Percentiles rank a stretch among this genome's conserved stretches.
These are phyloP conservation scores for Thermothielavioides terrestris DNA, from an alignment of 495 filamentous ascomycete genomes.

Conservation along the genomic window DNA sequence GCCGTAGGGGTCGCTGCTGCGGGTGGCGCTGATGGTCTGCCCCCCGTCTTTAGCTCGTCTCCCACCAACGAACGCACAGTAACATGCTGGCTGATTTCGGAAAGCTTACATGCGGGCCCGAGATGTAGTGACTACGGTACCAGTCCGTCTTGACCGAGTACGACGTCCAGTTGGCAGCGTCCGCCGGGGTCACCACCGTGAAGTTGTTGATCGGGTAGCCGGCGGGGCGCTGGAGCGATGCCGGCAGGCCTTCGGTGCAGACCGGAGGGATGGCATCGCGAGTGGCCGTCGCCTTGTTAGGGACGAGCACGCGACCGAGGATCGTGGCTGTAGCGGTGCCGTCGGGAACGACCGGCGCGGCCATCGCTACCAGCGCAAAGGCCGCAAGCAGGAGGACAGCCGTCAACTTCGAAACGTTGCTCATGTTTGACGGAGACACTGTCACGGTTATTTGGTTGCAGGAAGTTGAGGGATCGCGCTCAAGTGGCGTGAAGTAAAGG, in stretches of 20 bases:
- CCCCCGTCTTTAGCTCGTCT: no score
- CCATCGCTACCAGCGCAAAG: neutral
- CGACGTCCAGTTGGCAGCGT: constrained; percentile 5
- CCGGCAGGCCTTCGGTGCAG: constrained; percentile 17
- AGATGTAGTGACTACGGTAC: constrained; percentile 17
- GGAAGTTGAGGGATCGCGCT: no score
- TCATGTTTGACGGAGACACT: neutral
- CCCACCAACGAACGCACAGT: no score
- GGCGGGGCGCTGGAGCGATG: constrained; percentile 3
- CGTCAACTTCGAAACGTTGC: neutral
- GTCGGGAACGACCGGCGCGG: neutral
- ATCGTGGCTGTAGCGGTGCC: neutral
- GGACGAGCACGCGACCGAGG: neutral
- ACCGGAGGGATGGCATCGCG: constrained; percentile 1
- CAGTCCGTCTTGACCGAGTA: constrained; percentile 16
- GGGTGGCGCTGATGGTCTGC: constrained; percentile 15
- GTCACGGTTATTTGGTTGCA: neutral
- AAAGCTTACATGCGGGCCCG: constrained; percentile 23
- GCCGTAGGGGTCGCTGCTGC: constrained; percentile 17
- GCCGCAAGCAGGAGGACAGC: neutral
- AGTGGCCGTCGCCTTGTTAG: neutral
- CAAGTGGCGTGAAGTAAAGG: no score
- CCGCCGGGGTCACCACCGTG: constrained; percentile 11
- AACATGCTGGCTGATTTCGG: no score
- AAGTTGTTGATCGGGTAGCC: constrained; percentile 16